Base-by-base conservation (phyloP, 2,329 filamentous ascomycete genomes). In the Talaromyces sp. region DNA sequence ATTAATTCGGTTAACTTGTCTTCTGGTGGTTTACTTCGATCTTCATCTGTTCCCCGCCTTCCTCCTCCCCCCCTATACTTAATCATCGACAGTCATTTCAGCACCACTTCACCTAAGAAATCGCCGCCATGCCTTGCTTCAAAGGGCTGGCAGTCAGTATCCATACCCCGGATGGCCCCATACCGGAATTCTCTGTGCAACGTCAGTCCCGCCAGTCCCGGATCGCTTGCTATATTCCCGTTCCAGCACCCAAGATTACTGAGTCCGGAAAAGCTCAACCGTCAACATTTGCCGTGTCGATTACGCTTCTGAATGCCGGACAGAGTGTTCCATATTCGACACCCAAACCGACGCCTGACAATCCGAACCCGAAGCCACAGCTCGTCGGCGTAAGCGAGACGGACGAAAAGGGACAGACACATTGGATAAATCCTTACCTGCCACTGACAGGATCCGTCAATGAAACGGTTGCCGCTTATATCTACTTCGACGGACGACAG, bases 141-240 rank as follows among this genome's bases (percentile, higher is more conserved):
- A 96, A 98, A 84, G 95, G 95, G 81, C 93, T 99, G 81, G 94
- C 95, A 73, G 94, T 98, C 77, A 96, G 92, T 86, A 96, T 98
- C 78, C 95, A 99, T 82, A 88, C 87, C 52, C 86, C 92, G 71
- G 84, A 86, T 71, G 87, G 87, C 52, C 93, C 95, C 70, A 87
- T 99, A 70, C 85, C 93, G 68, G 95, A 99, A 81, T 90, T 96
- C 82, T 94, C 93, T 73, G 90, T 98, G 72, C 94, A 98, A 82
- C 95, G 93, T 77, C 92, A 97, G 80, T 93, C 92, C 66, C 90
- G 92, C 73, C 86, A 92, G 69, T 93, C 92, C 68, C 90, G 95
- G 74, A 97, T 99, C 81, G 97, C 93, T 76, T 93, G 92, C 73
- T 99, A 97, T 82, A 98, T 99, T 73, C 93, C 94, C 61, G 95